These are phyloP conservation scores for Eragrostis nindensis DNA, from an alignment of 176 grass and related monocot genomes.

Conservation along the genomic window DNA sequence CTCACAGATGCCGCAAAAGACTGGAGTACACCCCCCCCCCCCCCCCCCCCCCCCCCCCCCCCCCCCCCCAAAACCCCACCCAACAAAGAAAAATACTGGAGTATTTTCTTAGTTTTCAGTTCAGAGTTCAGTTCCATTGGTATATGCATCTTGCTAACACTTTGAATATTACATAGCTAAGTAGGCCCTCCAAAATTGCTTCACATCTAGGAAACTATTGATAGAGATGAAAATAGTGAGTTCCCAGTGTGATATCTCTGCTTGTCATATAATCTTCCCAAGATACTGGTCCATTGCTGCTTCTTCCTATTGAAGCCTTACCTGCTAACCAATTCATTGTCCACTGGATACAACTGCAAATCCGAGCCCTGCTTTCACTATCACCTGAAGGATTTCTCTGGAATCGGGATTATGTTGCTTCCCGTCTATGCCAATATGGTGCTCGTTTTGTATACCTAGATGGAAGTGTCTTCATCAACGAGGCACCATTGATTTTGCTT, in stretches of 20 bases:
- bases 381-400: neutral
- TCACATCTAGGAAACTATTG: neutral
- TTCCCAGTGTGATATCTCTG: neutral
- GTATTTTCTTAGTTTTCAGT: neutral
- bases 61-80: no score
- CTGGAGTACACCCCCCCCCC: no score
- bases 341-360: neutral
- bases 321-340: neutral
- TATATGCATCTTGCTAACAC: neutral
- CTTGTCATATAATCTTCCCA: neutral
- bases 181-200: neutral
- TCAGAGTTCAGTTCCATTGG: neutral
- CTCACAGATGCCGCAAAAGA: neutral
- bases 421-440: neutral
- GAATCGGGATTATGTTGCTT: neutral
- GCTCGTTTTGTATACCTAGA: neutral
- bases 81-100: no score
- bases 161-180: neutral
- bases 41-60: no score
- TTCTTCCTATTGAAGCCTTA: neutral
- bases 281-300: neutral
- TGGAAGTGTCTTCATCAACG: neutral
- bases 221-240: constrained; percentile 1
- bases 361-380: neutral
- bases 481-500: neutral